Base-by-base conservation (phyloP, 495 filamentous ascomycete species). In the Penicillium samsonianum region DNA sequence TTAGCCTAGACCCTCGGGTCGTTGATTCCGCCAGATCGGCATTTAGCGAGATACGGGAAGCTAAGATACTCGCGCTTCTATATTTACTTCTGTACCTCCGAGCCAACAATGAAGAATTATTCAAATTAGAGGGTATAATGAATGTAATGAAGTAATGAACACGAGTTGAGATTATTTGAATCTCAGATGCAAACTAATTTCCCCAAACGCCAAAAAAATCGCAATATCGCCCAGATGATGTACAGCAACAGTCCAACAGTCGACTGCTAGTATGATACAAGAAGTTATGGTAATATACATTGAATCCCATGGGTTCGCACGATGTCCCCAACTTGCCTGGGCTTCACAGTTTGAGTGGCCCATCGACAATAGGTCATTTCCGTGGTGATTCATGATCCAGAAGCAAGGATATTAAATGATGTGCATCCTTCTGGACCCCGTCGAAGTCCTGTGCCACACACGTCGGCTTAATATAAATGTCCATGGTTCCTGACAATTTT, bases 21-120 rank as follows among this genome's bases (percentile, higher is more conserved):
- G 58, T 60, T 68, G 65, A 58, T 67, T 61, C 66, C 64, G 66
- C 66, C 68, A 67, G 68, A 69, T 69, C 66, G 68, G 60, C 68
- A 64, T 26, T 69, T 69, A 69, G 66, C 64, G 65, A 65, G 64
- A 53, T 58, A 60, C 60, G 63, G 63, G 59, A 68, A 68, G 53
- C 53, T 53, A 53, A 58, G 45, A 57, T 47, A 4, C 30, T 20
- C 49, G 20, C 20, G 46, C 51, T 61, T 58, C 57, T 63, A 61
- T 63, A 59, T 58, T 58, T 60, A 62, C 44, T 40, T 48, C 11
- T 40, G 23, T 46, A 28, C 4, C 43, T 35, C 14, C 2, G 30
- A 46, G 25, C 25, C 40, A 51, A 61, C 47, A 38, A 51, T 23
- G 19, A 43, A 25, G 2, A 35, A 50, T 44, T 28, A 11, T 16